Conservation (phyloP, 2,329 filamentous ascomycete species). For the Davidsoniella virescens region DNA sequence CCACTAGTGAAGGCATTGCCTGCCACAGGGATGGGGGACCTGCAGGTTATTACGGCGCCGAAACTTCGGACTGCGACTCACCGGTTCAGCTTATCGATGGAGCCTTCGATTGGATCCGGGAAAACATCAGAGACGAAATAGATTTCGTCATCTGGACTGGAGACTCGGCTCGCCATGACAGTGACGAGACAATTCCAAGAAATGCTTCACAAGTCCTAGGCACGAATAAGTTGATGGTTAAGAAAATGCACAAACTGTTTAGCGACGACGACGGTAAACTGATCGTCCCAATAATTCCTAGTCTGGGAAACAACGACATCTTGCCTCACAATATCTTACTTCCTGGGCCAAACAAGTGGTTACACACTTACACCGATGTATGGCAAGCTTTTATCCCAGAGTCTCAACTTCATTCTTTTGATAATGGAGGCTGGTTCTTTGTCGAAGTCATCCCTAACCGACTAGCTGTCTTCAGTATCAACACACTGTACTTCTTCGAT, state of each 20-base stretch:
- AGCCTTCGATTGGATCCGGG: conserved; percentile 76
- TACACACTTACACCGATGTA: conserved; percentile 57
- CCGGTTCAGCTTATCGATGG: conserved; percentile 67
- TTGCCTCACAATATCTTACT: conserved; percentile 89
- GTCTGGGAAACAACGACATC: conserved; percentile 93
- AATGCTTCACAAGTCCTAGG: conserved; percentile 58
- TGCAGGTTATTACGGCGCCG: conserved; percentile 69
- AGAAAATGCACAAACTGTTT: conserved; percentile 64
- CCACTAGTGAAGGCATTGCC: conserved; percentile 48
- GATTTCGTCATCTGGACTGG: conserved; percentile 92
- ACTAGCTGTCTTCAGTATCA: conserved; percentile 82
- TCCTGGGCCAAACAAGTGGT: conserved; percentile 74
- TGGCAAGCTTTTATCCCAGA: conserved; percentile 86
- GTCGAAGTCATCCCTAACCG: conserved; percentile 77
- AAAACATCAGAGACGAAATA: conserved; percentile 59
- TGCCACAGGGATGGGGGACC: conserved; percentile 68
- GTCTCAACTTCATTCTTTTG: conserved; percentile 77
- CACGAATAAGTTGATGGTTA: conserved; percentile 59
- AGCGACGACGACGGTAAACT: conserved; percentile 39
- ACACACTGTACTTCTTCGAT: conserved; percentile 91
- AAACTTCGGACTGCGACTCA: conserved; percentile 77
- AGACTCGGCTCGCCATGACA: conserved; percentile 79
- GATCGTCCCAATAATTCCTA: conserved; percentile 69
- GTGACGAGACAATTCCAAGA: conserved; percentile 65
- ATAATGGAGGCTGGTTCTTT: conserved; percentile 86